Evolutionary conservation across 2,329 filamentous ascomycete genomes (phyloP), one percentile per base, ranked within the genome.

Genomic region (Apiospora phragmitis): DNA sequence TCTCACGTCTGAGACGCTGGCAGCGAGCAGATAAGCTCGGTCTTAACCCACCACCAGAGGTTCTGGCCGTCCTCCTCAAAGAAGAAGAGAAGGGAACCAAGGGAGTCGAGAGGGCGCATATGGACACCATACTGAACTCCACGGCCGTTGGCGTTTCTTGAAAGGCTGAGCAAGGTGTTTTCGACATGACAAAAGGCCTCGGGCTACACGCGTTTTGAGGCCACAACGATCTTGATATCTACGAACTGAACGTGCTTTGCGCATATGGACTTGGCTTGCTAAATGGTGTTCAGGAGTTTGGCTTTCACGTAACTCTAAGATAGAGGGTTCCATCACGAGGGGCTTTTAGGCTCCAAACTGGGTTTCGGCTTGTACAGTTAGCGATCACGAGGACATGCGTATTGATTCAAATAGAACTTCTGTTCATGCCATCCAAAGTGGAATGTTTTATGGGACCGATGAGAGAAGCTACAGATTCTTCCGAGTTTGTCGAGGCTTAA

Each of bases 1-100:
- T 95, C 68, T 83, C 90, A 47, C 90, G 96, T 66, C 84, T 92
- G 75, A 93, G 92, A 83, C 91, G 96, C 43, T 99, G 96, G 96
- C 89, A 93, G 79, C 90, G 96, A 65, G 96, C 96, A 5, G 88
- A 97, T 69, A 87, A 86, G 70, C 85, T 99, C n/a, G 91, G 92
- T 3, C 85, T 99, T n/a, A 88, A 92, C 42, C 96, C 96, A 1
- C 95, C 96, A 0, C 88, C 97, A 35, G 95, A 98, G 80, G 94
- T 98, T 4, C 86, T 98, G 6, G 93, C 94, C 0, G 93, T 98
- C 21, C 82, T 98, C 65, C 77, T 97, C 69, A 92, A 90, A 77
- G 91, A 94, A 77, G 89, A 92, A 77, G 83, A 87, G 6, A 87
- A 83, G 71, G 86, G 85, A 0, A 87, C 86, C 43, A 76, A 79